These are phyloP conservation scores for Cystofilobasidium ferigula DNA, from an alignment of 768 basidiomycete genomes.

Conservation along the genomic window DNA sequence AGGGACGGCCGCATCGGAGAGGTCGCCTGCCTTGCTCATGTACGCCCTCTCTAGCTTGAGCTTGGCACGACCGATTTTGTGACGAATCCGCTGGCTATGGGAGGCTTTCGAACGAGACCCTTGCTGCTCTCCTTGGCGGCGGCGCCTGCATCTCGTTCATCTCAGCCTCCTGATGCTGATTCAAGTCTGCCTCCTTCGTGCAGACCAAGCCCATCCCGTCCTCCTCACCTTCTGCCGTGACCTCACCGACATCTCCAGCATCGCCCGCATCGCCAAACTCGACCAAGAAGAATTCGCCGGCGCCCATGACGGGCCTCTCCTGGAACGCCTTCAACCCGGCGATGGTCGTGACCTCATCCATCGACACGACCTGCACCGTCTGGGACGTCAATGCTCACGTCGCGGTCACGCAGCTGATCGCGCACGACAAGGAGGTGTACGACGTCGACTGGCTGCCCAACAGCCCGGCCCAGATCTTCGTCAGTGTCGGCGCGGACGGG, in stretches of 20 bases:
- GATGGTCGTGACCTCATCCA: constrained; percentile 89
- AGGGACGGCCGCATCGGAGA: constrained; percentile 27
- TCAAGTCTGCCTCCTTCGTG: constrained; percentile 42
- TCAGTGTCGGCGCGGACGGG: constrained; percentile 95
- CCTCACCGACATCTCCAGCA: background rate
- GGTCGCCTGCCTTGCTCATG: constrained; percentile 40
- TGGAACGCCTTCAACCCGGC: constrained; percentile 91
- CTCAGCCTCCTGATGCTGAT: background rate
- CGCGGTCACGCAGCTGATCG: constrained; percentile 77
- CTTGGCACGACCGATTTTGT: background rate
- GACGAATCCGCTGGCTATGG: background rate
- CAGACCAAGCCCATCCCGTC: constrained; percentile 58
- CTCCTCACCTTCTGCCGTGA: constrained; percentile 37
- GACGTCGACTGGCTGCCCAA: constrained; percentile 97
- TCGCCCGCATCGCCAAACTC: background rate
- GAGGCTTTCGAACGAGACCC: too few relatives aligned
- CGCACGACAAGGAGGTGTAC: constrained; percentile 42
- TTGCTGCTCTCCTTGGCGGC: too few relatives aligned
- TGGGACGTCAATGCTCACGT: constrained; percentile 94
- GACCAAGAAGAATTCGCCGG: constrained; percentile 44
- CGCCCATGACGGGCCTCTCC: constrained; percentile 90
- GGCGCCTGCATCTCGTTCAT: background rate
- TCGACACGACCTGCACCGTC: constrained; percentile 96
- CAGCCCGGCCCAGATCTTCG: constrained; percentile 82
- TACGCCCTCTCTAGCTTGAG: constrained; percentile 33